Evolutionary conservation across 1,284 basidiomycete genomes (phyloP).

Genomic region (Fistulinella staudtii): DNA sequence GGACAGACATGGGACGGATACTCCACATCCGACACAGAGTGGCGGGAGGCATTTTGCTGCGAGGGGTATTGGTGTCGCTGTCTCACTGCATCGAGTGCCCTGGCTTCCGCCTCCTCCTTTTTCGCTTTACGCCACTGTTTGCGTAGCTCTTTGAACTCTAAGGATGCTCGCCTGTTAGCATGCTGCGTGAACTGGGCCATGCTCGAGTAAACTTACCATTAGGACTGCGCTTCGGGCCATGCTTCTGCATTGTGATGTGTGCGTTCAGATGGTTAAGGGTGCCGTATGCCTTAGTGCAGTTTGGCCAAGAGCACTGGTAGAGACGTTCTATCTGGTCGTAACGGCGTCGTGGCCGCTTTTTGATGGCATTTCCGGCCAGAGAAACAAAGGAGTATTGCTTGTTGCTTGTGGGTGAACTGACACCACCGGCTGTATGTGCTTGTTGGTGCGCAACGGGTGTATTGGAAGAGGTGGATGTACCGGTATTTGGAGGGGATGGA

Average conservation of each 20-base stretch:
- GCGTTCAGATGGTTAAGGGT: slow-evolving; percentile 91
- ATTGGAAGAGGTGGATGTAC: slow-evolving; percentile 49
- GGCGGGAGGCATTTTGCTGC: slow-evolving; percentile 20
- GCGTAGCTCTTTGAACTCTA: slow-evolving; percentile 97
- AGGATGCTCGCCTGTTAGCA: slow-evolving; percentile 14
- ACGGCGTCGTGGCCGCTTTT: slow-evolving; percentile 77
- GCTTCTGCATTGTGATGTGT: slow-evolving; percentile 91
- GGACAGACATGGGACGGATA: slow-evolving; percentile 15
- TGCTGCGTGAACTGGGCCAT: neutral
- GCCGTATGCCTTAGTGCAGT: slow-evolving; percentile 83
- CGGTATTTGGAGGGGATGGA: slow-evolving; percentile 54
- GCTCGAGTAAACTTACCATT: slow-evolving; percentile 51
- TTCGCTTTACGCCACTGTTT: slow-evolving; percentile 94
- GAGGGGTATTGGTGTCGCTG: slow-evolving; percentile 16
- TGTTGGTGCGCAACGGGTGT: slow-evolving; percentile 24
- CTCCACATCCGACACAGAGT: slow-evolving; percentile 19
- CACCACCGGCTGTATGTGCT: slow-evolving; percentile 5
- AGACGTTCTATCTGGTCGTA: slow-evolving; percentile 93
- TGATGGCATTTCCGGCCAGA: slow-evolving; percentile 72
- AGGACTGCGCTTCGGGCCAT: slow-evolving; percentile 80
- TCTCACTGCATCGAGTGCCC: slow-evolving; percentile 13
- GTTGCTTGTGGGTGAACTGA: slow-evolving; percentile 37
- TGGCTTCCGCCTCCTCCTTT: slow-evolving; percentile 59
- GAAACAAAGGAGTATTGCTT: slow-evolving; percentile 81
- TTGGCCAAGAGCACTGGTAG: slow-evolving; percentile 80